These are phyloP conservation scores for Phaseolus coccineus DNA, from an alignment of 331 rosid species.

Conservation along the genomic window DNA sequence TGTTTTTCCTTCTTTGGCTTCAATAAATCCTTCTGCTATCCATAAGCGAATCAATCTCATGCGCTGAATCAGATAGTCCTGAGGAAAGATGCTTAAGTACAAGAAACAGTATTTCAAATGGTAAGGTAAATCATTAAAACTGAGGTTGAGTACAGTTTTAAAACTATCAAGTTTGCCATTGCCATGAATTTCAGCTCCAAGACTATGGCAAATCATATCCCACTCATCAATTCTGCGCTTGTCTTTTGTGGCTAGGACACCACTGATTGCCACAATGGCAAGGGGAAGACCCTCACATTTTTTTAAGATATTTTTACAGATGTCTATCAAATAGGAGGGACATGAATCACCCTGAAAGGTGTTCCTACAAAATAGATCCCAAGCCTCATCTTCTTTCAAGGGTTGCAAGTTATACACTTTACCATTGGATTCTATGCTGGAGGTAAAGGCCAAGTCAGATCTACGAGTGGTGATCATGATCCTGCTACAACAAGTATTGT, in stretches of 20 bases:
- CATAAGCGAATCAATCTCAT: conserved; percentile 66
- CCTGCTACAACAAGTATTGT: conserved; percentile 55
- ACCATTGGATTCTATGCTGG: conserved; percentile 43
- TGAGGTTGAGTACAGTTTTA: conserved; percentile 57
- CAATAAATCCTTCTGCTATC: conserved; percentile 72
- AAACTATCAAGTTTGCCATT: conserved; percentile 57
- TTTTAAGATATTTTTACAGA: conserved; percentile 48
- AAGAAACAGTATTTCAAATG: conserved; percentile 64
- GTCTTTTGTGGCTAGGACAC: conserved; percentile 62
- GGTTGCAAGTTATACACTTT: conserved; percentile 56
- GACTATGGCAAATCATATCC: conserved; percentile 46
- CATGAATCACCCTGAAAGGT: conserved; percentile 56
- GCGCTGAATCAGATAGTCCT: conserved; percentile 42
- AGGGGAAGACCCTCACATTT: conserved; percentile 73
- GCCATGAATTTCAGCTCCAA: conserved; percentile 61
- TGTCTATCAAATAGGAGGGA: conserved; percentile 54
- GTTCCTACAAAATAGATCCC: conserved; percentile 62
- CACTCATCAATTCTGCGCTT: conserved; percentile 58
- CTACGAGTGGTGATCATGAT: conserved; percentile 65
- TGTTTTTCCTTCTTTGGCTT: conserved; percentile 53
- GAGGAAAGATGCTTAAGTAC: conserved; percentile 67
- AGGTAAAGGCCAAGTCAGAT: conserved; percentile 49
- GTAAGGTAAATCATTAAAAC: conserved; percentile 65
- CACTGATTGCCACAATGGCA: conserved; percentile 68
- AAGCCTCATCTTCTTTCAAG: conserved; percentile 55